These are phyloP conservation scores for Pneumocystis murina DNA, from an alignment of 1,139 yeast genomes.

Conservation along the genomic window DNA sequence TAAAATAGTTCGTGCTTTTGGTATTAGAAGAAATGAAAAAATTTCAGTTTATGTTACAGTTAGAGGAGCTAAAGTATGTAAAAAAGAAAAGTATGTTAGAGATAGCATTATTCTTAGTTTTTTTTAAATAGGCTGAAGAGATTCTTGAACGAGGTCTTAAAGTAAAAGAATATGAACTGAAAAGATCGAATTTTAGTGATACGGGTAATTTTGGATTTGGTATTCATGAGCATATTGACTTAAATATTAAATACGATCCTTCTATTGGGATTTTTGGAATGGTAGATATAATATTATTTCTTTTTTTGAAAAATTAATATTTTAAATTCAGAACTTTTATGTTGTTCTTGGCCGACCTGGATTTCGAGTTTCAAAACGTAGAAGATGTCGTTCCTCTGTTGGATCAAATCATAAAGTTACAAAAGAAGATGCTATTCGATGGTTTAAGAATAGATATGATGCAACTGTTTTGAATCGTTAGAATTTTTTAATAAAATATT, in stretches of 20 bases:
- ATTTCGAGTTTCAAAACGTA: slow-evolving; percentile 97
- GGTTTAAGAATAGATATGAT: slow-evolving; percentile 99
- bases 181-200: slow-evolving; percentile 83
- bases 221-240: slow-evolving; percentile 97
- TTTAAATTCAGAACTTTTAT: slow-evolving; percentile 48
- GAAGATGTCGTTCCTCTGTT: slow-evolving; percentile 78
- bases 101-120: neutral
- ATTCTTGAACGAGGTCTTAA: slow-evolving; percentile 99
- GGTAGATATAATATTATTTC: slow-evolving; percentile 29
- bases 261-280: slow-evolving; percentile 99
- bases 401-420: slow-evolving; percentile 89
- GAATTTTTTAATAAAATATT: neutral
- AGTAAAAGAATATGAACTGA: slow-evolving; percentile 98
- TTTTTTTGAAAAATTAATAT: neutral
- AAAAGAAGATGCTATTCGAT: slow-evolving; percentile 87
- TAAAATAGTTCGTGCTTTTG: slow-evolving; percentile 99
- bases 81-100: slow-evolving; percentile 5
- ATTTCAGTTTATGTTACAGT: slow-evolving; percentile 98
- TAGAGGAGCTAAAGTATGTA: slow-evolving; percentile 66
- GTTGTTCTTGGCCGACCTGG: slow-evolving; percentile 99
- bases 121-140: slow-evolving; percentile 71
- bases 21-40: slow-evolving; percentile 99
- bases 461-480: slow-evolving; percentile 89
- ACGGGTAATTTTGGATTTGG: slow-evolving; percentile 99
- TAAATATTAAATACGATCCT: slow-evolving; percentile 99